Evolutionary conservation across 345 rosid genomes (phyloP), one percentile per base, ranked within the genome.

Genomic region (Camelina neglecta): DNA sequence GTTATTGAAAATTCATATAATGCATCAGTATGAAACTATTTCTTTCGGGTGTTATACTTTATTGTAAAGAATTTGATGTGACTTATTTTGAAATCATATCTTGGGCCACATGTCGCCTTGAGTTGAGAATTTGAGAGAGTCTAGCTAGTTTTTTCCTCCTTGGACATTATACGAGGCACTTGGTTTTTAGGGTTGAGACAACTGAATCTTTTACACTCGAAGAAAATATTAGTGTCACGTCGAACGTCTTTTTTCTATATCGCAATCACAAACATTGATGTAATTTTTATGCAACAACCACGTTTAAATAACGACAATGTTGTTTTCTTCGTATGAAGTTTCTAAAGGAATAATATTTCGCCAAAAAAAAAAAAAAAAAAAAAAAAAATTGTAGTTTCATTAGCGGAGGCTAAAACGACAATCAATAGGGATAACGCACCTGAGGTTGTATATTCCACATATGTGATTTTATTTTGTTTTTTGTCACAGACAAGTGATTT

Each of bases 161-260:
- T 41, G 66, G 35, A 39, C 49, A 61, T 21, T 39, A 61, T 61
- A 61, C 6, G 66, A 61, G 48, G 29, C 67, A 44, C 5, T 63
- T 44, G 53, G 21, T 63, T 15, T 44, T 42, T 63, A 11, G 21
- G 24, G 12, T 44, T 44, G 38, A 63, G 68, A 64, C 68, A 64
- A 45, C 68, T 64, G 24, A 45, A 64, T 64, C 68, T 64, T 45
- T 45, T 15, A 64, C 54, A 64, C 68, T 64, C 54, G 15, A 64
- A 11, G 55, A 64, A 71, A 15, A 50, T 39, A 61, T 44, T 63
- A 6, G 50, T 74, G 71, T 74, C 72, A 23, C 59, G 15, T 74
- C 66, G 47, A 65, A 74, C 39, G 72, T 65, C 78, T 47, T 7
- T 35, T 39, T 65, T 74, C 71, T 45, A 56, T 54, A 18, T 64